A percentile compares a stretch with the other conserved stretches of the same genome.
Conservation (phyloP, 208 protist species). For the Trichomonas tenax region DNA sequence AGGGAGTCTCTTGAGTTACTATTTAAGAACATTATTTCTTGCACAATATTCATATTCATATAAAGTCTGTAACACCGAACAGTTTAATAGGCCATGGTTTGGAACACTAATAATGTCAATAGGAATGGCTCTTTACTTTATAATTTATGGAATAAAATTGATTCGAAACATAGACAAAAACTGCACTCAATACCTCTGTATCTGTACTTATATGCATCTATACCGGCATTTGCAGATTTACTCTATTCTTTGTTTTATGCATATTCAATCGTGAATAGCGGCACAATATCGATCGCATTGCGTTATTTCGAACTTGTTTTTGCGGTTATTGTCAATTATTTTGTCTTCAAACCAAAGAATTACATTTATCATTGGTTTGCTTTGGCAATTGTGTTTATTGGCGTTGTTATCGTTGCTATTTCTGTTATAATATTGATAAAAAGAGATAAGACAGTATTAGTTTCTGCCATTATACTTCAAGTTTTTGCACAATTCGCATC, state of each 20-base stretch:
- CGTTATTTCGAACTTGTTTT: neutral
- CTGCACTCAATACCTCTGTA: neutral
- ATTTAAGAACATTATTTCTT: neutral
- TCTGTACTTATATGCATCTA: neutral
- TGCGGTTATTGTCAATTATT: neutral
- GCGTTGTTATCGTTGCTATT: neutral
- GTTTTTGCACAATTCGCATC: neutral
- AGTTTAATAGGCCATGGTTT: neutral
- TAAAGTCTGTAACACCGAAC: neutral
- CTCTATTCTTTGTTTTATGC: neutral
- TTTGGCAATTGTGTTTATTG: neutral
- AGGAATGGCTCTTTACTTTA: neutral
- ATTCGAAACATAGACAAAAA: neutral
- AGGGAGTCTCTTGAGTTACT: neutral
- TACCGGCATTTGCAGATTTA: neutral
- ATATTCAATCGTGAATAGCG: neutral
- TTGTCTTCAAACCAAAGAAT: neutral
- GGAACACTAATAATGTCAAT: neutral
- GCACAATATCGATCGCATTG: neutral
- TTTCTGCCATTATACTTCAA: neutral
- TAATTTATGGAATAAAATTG: neutral
- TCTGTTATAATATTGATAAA: neutral
- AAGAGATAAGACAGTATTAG: neutral
- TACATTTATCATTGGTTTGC: neutral
- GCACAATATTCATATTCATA: neutral